Conservation (phyloP, 192 early-diverging fungal genomes). For the Umbelopsis sp. region DNA sequence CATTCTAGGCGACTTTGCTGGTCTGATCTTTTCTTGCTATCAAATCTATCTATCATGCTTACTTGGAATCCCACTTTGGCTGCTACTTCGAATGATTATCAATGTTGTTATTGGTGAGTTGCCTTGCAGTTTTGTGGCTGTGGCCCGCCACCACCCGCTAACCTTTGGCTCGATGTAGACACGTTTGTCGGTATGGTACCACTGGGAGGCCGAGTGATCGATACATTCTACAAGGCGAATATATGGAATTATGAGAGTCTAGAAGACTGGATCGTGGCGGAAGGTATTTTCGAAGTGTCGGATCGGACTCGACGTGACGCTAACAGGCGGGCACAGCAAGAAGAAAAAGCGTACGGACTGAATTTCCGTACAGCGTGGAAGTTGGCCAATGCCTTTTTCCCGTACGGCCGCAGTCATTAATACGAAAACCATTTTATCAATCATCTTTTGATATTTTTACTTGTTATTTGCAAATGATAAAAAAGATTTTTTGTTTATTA, state of each 20-base stretch:
- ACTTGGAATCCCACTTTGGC: slow-evolving; percentile 35
- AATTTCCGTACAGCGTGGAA: slow-evolving; percentile 11
- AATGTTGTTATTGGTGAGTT: slow-evolving; percentile 23
- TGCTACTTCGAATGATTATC: slow-evolving; percentile 25
- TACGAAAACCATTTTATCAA: background rate
- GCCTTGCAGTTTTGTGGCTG: background rate
- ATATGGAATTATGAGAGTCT: slow-evolving; percentile 32
- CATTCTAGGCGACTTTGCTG: slow-evolving; percentile 23
- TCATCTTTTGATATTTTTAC: background rate
- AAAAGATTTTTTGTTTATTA: no score
- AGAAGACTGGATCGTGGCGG: slow-evolving; percentile 14
- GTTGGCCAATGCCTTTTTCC: slow-evolving; percentile 1
- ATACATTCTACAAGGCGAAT: slow-evolving; percentile 35
- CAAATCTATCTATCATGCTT: slow-evolving; percentile 30
- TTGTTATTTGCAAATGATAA: background rate
- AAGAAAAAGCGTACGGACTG: slow-evolving; percentile 14
- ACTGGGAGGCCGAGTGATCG: slow-evolving; percentile 19
- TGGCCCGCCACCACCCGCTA: background rate
- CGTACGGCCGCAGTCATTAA: background rate
- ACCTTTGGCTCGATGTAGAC: background rate
- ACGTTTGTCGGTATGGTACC: slow-evolving; percentile 28
- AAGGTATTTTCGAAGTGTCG: slow-evolving; percentile 15
- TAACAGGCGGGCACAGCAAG: background rate
- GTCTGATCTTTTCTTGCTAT: slow-evolving; percentile 23
- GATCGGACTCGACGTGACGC: slow-evolving; percentile 8